These are phyloP conservation scores for Sphaerulina populicola DNA, from an alignment of 2,329 filamentous ascomycete genomes.

Conservation along the genomic window DNA sequence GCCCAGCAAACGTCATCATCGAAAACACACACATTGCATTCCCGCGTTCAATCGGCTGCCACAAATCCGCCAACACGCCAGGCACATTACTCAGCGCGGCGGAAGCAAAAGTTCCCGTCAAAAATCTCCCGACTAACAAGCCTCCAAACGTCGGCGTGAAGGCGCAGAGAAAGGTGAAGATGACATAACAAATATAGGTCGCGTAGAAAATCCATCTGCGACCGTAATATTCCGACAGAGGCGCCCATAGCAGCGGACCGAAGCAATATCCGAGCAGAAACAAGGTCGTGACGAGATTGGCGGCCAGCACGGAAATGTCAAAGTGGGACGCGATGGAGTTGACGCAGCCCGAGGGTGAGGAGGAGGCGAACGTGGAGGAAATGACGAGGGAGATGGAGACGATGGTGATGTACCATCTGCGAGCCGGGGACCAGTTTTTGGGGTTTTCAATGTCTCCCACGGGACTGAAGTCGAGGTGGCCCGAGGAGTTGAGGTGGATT, in stretches of 20 bases:
- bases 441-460: conserved; percentile 44
- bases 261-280: conserved; percentile 45
- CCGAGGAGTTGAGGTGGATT: conserved; percentile 44
- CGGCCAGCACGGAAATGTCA: conserved; percentile 39
- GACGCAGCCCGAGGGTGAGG: conserved; percentile 34
- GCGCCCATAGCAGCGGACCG: conserved; percentile 55
- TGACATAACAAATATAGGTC: conserved; percentile 35
- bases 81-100: conserved; percentile 38
- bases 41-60: conserved; percentile 33
- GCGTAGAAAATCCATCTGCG: conserved; percentile 47
- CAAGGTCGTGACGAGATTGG: conserved; percentile 25
- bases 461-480: conserved; percentile 45
- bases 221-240: conserved; percentile 57
- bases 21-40: conserved; percentile 48
- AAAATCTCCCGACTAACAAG: conserved; percentile 48
- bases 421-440: conserved; percentile 39
- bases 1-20: conserved; percentile 42
- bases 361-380: conserved; percentile 49
- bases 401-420: conserved; percentile 37
- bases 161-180: conserved; percentile 48
- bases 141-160: conserved; percentile 48
- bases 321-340: conserved; percentile 40
- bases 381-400: conserved; percentile 41
- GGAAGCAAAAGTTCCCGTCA: conserved; percentile 48
- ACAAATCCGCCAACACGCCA: conserved; percentile 45